These are phyloP conservation scores for Mycena leptocephala DNA, from an alignment of 768 basidiomycete species.

Conservation along the genomic window DNA sequence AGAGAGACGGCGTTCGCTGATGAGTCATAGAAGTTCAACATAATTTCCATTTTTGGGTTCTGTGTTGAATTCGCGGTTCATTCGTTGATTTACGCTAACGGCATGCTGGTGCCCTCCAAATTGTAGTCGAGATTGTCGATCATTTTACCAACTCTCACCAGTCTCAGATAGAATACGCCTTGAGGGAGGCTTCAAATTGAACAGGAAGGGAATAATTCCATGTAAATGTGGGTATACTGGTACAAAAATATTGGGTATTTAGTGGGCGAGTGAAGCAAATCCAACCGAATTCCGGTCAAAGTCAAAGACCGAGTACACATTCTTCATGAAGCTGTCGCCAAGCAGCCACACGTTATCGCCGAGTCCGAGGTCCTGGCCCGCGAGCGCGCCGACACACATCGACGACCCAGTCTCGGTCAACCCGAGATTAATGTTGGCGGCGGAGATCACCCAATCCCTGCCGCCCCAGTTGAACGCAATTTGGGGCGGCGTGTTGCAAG, in stretches of 20 bases:
- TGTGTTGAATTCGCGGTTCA: neutral
- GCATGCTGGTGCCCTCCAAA: too few relatives aligned
- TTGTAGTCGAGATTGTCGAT: too few relatives aligned
- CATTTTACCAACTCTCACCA: too few relatives aligned
- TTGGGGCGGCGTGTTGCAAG: slow-evolving; percentile 44
- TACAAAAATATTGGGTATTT: too few relatives aligned
- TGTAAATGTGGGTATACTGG: too few relatives aligned
- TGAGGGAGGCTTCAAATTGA: too few relatives aligned
- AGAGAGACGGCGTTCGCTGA: neutral
- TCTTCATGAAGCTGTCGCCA: slow-evolving; percentile 58
- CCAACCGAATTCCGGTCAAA: slow-evolving; percentile 51
- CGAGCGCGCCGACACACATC: slow-evolving; percentile 67
- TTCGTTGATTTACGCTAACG: too few relatives aligned
- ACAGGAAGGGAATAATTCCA: too few relatives aligned
- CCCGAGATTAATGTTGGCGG: slow-evolving; percentile 59
- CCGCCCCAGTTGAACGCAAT: slow-evolving; percentile 57
- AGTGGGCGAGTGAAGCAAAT: slow-evolving; percentile 47
- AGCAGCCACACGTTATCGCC: slow-evolving; percentile 48
- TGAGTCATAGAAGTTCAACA: neutral
- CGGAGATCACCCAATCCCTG: slow-evolving; percentile 58
- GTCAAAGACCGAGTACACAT: slow-evolving; percentile 62
- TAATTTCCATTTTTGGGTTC: neutral
- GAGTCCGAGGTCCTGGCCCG: slow-evolving; percentile 53
- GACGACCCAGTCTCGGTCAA: slow-evolving; percentile 58
- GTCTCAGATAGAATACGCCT: too few relatives aligned